phyloP scores from a whole-genome alignment of 441 rosid genomes.

The Bocquillonia castaneifolia region DNA sequence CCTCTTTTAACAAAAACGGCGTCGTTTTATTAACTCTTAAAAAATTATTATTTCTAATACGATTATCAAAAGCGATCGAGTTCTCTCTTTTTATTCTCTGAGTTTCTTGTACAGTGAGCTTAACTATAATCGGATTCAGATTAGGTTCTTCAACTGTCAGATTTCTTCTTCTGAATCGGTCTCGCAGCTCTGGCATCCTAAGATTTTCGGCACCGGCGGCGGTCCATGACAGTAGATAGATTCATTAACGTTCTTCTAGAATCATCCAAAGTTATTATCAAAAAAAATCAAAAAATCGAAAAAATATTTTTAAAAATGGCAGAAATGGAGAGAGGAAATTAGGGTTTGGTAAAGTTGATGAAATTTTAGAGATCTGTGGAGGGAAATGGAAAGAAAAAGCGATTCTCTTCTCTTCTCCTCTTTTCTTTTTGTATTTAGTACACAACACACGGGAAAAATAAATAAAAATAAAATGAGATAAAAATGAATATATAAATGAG shows the following conservation, averaged over 20 bases:
- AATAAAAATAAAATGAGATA: neutral
- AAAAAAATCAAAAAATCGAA: slow-evolving; percentile 12
- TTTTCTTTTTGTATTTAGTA: neutral
- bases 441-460: neutral
- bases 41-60: slow-evolving; percentile 12
- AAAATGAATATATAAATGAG: too few relatives aligned
- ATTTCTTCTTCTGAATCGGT: slow-evolving; percentile 43
- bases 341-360: slow-evolving; percentile 29
- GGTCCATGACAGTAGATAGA: slow-evolving; percentile 30
- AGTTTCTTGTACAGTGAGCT: slow-evolving; percentile 28
- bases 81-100: slow-evolving; percentile 24
- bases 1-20: slow-evolving; percentile 32
- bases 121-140: slow-evolving; percentile 19
- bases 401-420: slow-evolving; percentile 3
- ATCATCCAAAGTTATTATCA: slow-evolving; percentile 27
- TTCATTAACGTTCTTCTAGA: slow-evolving; percentile 42
- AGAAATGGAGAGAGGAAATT: slow-evolving; percentile 6
- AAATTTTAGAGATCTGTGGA: slow-evolving; percentile 35
- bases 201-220: slow-evolving; percentile 6
- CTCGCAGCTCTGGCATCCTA: slow-evolving; percentile 54
- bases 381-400: slow-evolving; percentile 26
- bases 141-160: slow-evolving; percentile 27
- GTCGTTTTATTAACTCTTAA: slow-evolving; percentile 16
- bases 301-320: neutral
- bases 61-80: slow-evolving; percentile 28